Evolutionary conservation across 257 asterid genomes (phyloP).

Genomic region (Scutellaria baicalensis): DNA sequence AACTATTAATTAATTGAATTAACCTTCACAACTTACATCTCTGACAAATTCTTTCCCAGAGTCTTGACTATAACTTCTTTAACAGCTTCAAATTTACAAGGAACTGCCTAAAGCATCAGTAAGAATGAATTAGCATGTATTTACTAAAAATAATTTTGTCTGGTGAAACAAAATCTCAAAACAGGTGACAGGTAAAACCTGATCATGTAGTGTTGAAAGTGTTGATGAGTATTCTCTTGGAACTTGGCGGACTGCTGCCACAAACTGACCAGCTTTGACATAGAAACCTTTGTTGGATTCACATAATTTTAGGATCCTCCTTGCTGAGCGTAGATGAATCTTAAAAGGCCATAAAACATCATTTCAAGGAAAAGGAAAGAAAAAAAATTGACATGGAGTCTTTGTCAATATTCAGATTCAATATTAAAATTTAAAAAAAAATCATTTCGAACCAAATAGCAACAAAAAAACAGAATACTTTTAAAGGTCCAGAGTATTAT

Average conservation of each 20-base stretch:
- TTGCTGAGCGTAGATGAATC: slow-evolving; percentile 87
- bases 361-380: not conserved
- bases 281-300: slow-evolving; percentile 86
- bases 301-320: slow-evolving; percentile 55
- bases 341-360: slow-evolving; percentile 17
- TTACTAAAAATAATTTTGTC: not conserved
- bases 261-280: slow-evolving; percentile 95
- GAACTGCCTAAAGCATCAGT: slow-evolving; percentile 60
- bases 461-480: not conserved
- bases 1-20: not conserved
- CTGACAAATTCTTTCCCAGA: slow-evolving; percentile 63
- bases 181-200: slow-evolving; percentile 34
- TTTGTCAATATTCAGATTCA: not conserved
- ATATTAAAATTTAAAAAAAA: not conserved
- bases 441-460: not conserved
- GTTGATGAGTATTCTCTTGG: slow-evolving; percentile 85
- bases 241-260: slow-evolving; percentile 73
- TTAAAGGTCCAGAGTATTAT: not conserved
- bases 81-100: slow-evolving; percentile 65
- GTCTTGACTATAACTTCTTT: slow-evolving; percentile 50
- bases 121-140: slow-evolving; percentile 10
- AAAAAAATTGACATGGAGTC: not conserved
- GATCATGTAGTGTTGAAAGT: slow-evolving; percentile 83
- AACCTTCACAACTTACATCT: slow-evolving; percentile 48
- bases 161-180: not conserved